phyloP scores from a whole-genome alignment of 805 yeast species.

The Jamesozyma lodderae region DNA sequence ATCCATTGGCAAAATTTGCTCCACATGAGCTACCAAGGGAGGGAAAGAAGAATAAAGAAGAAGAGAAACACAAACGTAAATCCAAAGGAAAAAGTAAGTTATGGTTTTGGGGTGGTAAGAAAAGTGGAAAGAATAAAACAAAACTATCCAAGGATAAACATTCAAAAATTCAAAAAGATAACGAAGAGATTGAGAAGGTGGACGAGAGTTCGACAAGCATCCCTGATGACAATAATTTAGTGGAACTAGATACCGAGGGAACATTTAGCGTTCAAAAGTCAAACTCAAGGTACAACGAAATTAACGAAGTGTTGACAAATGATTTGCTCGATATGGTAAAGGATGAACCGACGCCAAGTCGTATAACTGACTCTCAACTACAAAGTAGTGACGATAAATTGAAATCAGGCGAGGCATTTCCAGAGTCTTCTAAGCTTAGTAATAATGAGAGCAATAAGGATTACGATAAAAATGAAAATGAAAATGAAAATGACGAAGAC shows the following conservation, averaged over 20 bases:
- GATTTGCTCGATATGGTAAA: neutral
- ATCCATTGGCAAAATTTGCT: constrained; percentile 25
- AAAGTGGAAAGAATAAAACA: constrained; percentile 7
- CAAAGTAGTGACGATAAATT: too few species aligned
- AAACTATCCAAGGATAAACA: too few species aligned
- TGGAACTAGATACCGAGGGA: too few species aligned
- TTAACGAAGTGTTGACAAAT: neutral
- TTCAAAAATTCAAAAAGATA: too few species aligned
- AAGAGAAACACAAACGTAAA: constrained; percentile 9
- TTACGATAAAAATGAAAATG: neutral
- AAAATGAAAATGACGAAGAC: neutral
- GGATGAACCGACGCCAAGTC: neutral
- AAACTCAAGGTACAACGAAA: too few species aligned
- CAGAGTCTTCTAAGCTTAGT: too few species aligned
- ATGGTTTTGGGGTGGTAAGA: constrained; percentile 21
- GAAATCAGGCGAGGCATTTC: too few species aligned
- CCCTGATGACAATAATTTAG: too few species aligned
- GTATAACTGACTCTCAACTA: too few species aligned
- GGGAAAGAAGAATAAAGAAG: constrained; percentile 11
- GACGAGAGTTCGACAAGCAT: too few species aligned
- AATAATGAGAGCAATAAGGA: neutral
- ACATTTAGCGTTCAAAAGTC: too few species aligned
- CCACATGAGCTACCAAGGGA: constrained; percentile 21
- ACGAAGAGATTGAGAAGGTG: too few species aligned
- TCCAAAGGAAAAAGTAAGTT: constrained; percentile 16